Evolutionary conservation across 75 land plant genomes (phyloP), one percentile per base, ranked within the genome.

Genomic region (Sequoia sempervirens): DNA sequence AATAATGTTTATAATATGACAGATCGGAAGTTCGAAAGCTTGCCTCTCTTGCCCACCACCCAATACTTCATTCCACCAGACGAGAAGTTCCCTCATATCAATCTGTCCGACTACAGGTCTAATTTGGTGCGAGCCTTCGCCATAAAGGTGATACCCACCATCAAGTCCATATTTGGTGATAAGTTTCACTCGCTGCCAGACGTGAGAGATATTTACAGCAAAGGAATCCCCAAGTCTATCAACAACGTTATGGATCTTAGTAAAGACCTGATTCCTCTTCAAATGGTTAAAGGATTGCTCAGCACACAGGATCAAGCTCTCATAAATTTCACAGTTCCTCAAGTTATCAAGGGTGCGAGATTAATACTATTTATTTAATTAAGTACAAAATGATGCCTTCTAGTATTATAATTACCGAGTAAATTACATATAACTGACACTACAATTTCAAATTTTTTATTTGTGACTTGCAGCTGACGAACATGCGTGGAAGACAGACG

Each of bases 11-110:
- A n/a, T n/a, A n/a, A n/a, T n/a, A 47, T 56, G 61, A 1, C 72
- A 68, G 72, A 68, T 68, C 72, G 32, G 32, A 28, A 26, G 32
- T 68, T 68, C 72, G 72, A 68, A 6, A 68, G 72, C 72, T 28
- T 68, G 72, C 72, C 72, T 9, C 72, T 68, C 2, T 9, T 68
- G 28, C 12, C 34, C 28, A 68, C 72, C 34, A 68, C 72, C 12
- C 72, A 68, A 68, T 68, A 4, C 72, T 83, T 41, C 84, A 75
- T 72, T 72, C 93, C 93, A 0, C 85, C 86, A 28, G 93, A 92
- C 66, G 93, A 92, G 82, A 81, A 87, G 38, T 92, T 91, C 45
- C 83, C 84, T 26, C 88, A 76, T 75, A 79, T 38, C n/a, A 89
- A 92, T 66, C 73, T 84, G 72, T 86, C 86, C 9, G 88, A 86